phyloP scores from a whole-genome alignment of 495 filamentous ascomycete genomes.

The Xylaria sp. region DNA sequence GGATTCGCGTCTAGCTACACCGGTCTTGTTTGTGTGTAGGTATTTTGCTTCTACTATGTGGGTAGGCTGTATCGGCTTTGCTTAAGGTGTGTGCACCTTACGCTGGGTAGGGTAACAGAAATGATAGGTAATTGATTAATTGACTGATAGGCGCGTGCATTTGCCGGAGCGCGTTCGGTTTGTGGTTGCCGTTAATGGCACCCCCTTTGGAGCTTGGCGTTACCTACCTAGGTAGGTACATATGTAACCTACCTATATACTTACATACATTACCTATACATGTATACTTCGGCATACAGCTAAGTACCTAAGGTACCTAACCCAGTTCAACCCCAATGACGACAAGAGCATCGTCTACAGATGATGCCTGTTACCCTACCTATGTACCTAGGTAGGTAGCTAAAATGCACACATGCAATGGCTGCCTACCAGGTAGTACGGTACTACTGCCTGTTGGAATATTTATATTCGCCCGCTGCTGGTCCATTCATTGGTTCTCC shows the following conservation, averaged over 20 bases:
- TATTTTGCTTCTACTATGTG: not conserved
- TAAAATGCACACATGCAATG: too few species aligned
- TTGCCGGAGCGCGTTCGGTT: conserved; percentile 7
- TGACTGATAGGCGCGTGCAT: conserved; percentile 10
- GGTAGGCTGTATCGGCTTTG: too few species aligned
- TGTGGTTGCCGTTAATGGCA: not conserved
- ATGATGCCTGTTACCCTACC: too few species aligned
- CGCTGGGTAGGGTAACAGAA: too few species aligned
- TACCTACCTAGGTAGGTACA: too few species aligned
- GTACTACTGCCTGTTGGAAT: too few species aligned
- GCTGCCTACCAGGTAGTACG: too few species aligned
- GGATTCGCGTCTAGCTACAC: conserved; percentile 3
- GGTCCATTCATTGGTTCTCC: not conserved
- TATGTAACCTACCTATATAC: too few species aligned
- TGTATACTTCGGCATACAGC: too few species aligned
- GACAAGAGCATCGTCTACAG: not conserved
- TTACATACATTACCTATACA: too few species aligned
- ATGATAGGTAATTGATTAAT: not conserved
- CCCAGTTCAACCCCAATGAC: not conserved
- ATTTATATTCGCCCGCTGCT: not conserved
- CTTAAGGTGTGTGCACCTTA: not conserved
- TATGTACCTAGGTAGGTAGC: too few species aligned
- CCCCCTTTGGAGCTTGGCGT: not conserved
- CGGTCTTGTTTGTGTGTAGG: not conserved
- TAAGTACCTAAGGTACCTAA: not conserved